Evolutionary conservation across 2,329 filamentous ascomycete species (phyloP).

Genomic region (Colletotrichum liaoningense): DNA sequence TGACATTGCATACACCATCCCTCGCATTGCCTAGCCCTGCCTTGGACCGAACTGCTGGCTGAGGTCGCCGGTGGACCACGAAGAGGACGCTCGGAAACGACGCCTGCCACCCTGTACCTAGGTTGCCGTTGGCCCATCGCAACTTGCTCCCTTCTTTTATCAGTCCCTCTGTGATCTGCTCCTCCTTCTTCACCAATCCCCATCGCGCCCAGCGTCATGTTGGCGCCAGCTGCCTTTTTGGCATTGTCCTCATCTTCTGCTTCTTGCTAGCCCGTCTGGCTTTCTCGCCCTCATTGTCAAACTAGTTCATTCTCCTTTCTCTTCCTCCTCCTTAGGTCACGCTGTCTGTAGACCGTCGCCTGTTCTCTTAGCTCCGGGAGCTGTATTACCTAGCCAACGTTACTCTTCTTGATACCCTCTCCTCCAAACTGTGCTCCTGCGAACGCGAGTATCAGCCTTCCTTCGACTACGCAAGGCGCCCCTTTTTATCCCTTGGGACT

Average conservation of each 20-base stretch:
- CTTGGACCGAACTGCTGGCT: constrained; percentile 1
- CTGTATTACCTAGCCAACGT: neutral
- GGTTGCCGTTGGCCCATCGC: neutral
- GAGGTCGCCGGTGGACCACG: neutral
- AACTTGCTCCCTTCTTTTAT: neutral
- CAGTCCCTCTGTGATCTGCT: neutral
- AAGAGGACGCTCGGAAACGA: constrained; percentile 13
- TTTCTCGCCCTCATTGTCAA: neutral
- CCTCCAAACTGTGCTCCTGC: neutral
- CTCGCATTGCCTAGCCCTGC: neutral
- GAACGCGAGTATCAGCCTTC: constrained; percentile 2
- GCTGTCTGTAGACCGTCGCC: neutral
- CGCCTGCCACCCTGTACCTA: neutral
- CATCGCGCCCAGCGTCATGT: constrained; percentile 23
- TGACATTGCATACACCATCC: neutral
- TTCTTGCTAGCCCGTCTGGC: neutral
- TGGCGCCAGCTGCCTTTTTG: constrained; percentile 19
- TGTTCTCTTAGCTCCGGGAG: constrained; percentile 18
- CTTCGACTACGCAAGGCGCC: neutral
- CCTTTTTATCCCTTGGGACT: neutral
- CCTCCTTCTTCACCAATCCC: neutral
- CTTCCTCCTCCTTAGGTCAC: neutral
- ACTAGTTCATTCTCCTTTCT: neutral
- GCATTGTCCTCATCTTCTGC: neutral
- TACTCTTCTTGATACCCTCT: constrained; percentile 3